Conservation (phyloP, 2,329 filamentous ascomycete genomes). For the Penicillium thymicola region DNA sequence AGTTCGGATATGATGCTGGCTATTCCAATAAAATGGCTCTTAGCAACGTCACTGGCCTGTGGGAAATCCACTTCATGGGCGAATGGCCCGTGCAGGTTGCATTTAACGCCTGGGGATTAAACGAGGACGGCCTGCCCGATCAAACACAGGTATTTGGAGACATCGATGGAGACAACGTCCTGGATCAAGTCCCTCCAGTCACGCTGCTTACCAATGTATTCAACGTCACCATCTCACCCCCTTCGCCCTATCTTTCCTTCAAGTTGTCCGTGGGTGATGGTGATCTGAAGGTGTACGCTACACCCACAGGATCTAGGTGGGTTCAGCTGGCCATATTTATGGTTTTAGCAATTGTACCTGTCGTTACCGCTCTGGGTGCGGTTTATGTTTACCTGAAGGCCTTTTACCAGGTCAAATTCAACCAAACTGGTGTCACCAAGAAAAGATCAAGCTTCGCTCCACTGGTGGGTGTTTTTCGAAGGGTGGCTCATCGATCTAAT, state of each 20-base stretch:
- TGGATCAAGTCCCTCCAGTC: conserved; percentile 61
- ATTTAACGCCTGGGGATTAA: conserved; percentile 66
- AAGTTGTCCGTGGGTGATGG: conserved; percentile 55
- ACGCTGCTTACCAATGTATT: conserved; percentile 54
- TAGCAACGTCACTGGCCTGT: conserved; percentile 46
- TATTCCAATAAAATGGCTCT: conserved; percentile 53
- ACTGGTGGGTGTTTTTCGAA: conserved; percentile 15
- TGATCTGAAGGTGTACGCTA: conserved; percentile 47
- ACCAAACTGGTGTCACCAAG: conserved; percentile 54
- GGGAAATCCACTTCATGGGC: conserved; percentile 59
- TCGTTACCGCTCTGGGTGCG: conserved; percentile 48
- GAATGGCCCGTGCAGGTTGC: conserved; percentile 62
- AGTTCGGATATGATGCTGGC: conserved; percentile 62
- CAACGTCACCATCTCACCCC: conserved; percentile 56
- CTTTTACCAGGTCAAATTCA: conserved; percentile 64
- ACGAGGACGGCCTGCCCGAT: conserved; percentile 61
- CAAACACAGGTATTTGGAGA: conserved; percentile 59
- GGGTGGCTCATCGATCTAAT: conserved; percentile 1
- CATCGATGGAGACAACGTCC: conserved; percentile 56
- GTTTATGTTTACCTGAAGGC: conserved; percentile 58
- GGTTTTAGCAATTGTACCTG: conserved; percentile 53
- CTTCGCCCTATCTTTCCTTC: conserved; percentile 54
- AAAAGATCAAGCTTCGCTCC: conserved; percentile 46
- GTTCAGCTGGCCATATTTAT: conserved; percentile 54
- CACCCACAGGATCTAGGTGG: conserved; percentile 49